Percentiles rank a stretch among this genome's conserved stretches.
phyloP scores from a whole-genome alignment of 306 rosid genomes.

The Vicia faba region DNA sequence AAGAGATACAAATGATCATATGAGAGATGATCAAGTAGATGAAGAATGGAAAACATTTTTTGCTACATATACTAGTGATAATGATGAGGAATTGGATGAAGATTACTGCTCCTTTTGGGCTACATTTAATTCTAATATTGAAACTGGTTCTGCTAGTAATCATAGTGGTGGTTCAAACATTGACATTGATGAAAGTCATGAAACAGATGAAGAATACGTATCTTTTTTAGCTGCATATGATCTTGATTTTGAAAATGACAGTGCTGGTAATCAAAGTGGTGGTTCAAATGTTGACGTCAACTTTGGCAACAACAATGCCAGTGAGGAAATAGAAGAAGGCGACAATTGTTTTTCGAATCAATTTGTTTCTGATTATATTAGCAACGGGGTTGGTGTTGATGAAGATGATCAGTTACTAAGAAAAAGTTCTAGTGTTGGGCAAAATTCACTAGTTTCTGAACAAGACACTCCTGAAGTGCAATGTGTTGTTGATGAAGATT shows the following conservation, averaged over 20 bases:
- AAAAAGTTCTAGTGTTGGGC: neutral
- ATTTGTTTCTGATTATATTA: slow-evolving; percentile 2
- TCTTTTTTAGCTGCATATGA: neutral
- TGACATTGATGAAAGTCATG: neutral
- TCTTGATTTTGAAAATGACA: neutral
- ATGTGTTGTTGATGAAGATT: slow-evolving; percentile 35
- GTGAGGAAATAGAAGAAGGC: neutral
- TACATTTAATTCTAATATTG: slow-evolving; percentile 4
- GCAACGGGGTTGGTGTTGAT: slow-evolving; percentile 29
- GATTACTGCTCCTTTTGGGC: slow-evolving; percentile 4
- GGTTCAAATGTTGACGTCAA: neutral
- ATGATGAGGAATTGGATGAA: slow-evolving; percentile 21
- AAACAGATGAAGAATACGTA: neutral
- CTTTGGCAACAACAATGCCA: neutral
- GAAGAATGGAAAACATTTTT: neutral
- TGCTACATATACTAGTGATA: neutral
- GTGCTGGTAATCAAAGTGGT: neutral
- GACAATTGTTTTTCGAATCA: neutral
- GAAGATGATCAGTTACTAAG: slow-evolving; percentile 32
- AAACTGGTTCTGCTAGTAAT: neutral
- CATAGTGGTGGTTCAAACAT: neutral
- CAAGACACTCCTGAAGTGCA: neutral
- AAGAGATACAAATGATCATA: neutral
- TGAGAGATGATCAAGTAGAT: slow-evolving; percentile 23
- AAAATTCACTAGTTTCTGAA: neutral